Evolutionary conservation across 2,329 filamentous ascomycete species (phyloP).

Genomic region (Penicillium sp.): DNA sequence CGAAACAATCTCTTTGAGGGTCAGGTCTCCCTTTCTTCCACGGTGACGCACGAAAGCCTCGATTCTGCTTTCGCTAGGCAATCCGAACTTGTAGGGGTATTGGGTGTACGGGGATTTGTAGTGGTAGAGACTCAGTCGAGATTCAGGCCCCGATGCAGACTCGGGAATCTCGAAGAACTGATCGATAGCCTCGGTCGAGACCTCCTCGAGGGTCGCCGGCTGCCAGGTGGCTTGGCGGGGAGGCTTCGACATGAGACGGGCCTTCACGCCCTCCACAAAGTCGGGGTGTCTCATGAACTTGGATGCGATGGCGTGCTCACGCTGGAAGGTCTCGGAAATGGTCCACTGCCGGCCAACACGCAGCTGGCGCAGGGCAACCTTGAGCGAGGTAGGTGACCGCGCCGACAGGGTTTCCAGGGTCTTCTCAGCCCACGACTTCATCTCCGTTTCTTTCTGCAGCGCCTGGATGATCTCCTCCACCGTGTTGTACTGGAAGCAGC

Average conservation of each 20-base stretch:
- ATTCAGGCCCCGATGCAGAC: too few species aligned
- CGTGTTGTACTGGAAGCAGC: conserved; percentile 61
- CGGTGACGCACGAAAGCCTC: too few species aligned
- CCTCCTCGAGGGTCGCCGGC: conserved; percentile 61
- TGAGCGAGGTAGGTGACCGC: conserved; percentile 76
- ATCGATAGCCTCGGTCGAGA: conserved; percentile 51
- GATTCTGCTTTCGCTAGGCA: too few species aligned
- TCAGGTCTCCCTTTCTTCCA: too few species aligned
- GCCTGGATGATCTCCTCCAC: conserved; percentile 65
- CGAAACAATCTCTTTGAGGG: too few species aligned
- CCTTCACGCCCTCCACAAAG: conserved; percentile 83
- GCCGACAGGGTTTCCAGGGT: conserved; percentile 65
- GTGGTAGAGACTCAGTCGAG: conserved; percentile 34
- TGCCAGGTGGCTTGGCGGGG: conserved; percentile 63
- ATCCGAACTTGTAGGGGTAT: too few species aligned
- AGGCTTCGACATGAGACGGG: conserved; percentile 64
- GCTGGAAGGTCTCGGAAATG: conserved; percentile 74
- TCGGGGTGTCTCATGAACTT: conserved; percentile 87
- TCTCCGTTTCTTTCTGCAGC: conserved; percentile 48
- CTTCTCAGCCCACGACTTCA: conserved; percentile 66
- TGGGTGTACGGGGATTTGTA: too few species aligned
- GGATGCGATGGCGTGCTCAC: conserved; percentile 73
- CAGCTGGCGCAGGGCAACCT: conserved; percentile 78
- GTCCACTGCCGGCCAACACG: conserved; percentile 65
- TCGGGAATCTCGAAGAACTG: conserved; percentile 58